Evolutionary conservation across 164 flowering plant species (phyloP).

Genomic region (Protea cynaroides): DNA sequence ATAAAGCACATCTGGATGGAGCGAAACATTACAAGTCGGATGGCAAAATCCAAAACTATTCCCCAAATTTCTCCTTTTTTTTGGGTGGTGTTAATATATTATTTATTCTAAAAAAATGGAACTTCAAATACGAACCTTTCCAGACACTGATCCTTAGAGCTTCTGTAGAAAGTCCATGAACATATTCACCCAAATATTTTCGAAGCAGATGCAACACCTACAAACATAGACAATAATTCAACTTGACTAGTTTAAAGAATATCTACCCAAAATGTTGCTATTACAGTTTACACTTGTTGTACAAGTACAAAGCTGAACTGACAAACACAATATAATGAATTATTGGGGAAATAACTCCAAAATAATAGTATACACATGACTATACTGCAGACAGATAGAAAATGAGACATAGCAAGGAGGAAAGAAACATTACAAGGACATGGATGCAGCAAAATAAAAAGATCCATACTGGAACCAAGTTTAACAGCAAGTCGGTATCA

Average conservation of each 20-base stretch:
- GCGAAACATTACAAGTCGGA: too few species aligned
- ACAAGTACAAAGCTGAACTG: not conserved
- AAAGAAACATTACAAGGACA: too few species aligned
- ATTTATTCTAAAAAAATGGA: too few species aligned
- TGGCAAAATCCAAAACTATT: too few species aligned
- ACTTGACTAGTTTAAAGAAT: not conserved
- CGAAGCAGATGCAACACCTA: constrained; percentile 95
- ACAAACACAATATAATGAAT: not conserved
- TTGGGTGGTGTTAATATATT: too few species aligned
- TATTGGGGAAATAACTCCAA: not conserved
- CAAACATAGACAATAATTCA: constrained; percentile 4
- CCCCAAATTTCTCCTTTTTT: too few species aligned
- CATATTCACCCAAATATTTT: constrained; percentile 93
- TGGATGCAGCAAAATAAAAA: too few species aligned
- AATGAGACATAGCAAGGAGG: too few species aligned
- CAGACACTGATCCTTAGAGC: constrained; percentile 93
- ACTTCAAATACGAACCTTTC: constrained; percentile 55
- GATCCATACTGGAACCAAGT: too few species aligned
- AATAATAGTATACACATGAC: not conserved
- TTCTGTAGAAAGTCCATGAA: constrained; percentile 88
- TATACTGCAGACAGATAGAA: not conserved
- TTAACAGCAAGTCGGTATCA: too few species aligned
- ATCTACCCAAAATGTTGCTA: not conserved
- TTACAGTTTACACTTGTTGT: not conserved
- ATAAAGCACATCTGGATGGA: too few species aligned